Base-by-base conservation (phyloP, 1,284 basidiomycete genomes). In the Anthracocystis panici-leucophaei region DNA sequence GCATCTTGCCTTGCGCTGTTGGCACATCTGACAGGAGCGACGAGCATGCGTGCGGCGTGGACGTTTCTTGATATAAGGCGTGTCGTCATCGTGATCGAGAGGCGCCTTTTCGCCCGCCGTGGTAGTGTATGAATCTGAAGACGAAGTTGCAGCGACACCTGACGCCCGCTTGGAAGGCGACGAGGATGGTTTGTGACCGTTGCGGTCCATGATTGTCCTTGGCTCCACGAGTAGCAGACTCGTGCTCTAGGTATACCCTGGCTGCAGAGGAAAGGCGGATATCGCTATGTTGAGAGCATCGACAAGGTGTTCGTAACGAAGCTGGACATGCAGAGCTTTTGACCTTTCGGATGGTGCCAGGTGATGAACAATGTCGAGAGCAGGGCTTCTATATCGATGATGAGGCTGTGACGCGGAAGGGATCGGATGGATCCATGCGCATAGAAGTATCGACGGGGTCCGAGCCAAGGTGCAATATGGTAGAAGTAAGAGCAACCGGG, bases 1-100 rank as follows among this genome's bases (percentile, higher is more conserved):
- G 61, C 71, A 74, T 38, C 71, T 60, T 14, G 71, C 71, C 38
- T 74, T 74, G 42, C 71, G 71, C 57, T 74, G 71, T 38, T 74
- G 71, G 40, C 71, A 74, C 71, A 74, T 74, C 50, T 61, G 57
- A 23, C 71, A 74, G 0, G 71, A 74, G 31, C 71, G 71, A n/a
- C 71, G 61, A 18, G 71, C 71, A 46, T 75, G 72, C 4, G 72
- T 75, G 7, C 72, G 60, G 14, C 72, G 44, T 2, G 72, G 66
- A 12, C 66, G 53, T n/a, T 75, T 75, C 29, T 68, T 61, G 44
- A 74, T 74, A 27, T 40, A 61, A 5, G 56, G 58, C 41, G 52
- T 45, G 10, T 65, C 61, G 21, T 27, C n/a, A 7, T 44, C 31
- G 27, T 65, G 27, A 44, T 70, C 54, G 21, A 49, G 16, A 1